Base-by-base conservation (phyloP, 208 protist species). In the Trypanosoma avium region DNA sequence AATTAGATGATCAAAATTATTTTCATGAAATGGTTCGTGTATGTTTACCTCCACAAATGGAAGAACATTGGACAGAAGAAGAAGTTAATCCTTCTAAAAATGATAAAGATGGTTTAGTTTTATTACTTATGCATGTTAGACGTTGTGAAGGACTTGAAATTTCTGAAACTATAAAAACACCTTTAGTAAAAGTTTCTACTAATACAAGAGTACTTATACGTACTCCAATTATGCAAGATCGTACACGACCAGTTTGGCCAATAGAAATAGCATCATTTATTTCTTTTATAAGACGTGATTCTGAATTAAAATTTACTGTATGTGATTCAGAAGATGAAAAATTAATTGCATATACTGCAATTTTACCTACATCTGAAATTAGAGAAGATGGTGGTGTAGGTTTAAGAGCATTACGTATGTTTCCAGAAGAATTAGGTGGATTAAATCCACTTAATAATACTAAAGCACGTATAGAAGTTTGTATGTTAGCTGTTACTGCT, bases 1-100 rank as follows among this genome's bases (percentile, higher is more conserved):
- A 92, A 67, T 80, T 93, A 38, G 81, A 92, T 67, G 90, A 93
- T 63, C 79, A 95, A 52, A 82, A 77, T 67, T 95, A 95, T 73
- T 92, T 95, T 58, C 81, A 86, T 61, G 72, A 70, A 50, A 79
- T 86, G 53, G 84, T 91, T 3, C 80, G 82, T 63, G 84, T 95
- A 36, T 61, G 50, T 61, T 57, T 86, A 4, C 83, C 85, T 13
- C 53, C 86, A 10, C 75, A 81, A 54, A 74, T 79, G 53, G 84
- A 86, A 38, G 83, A 92, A 66, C 70, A 89, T 35, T 88, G 75
- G 82, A 36, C 64, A 43, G 77, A 84, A 45, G 73, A 82, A 43
- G 43, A 65, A 40, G 0, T 13, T 19, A 35, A 17, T 19, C 36
- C 9, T 26, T 40, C 19, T 45, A n/a, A 9, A 6, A 40, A 54